Conservation (phyloP, 169 alveolate genomes). For the Eimeria brunetti region DNA sequence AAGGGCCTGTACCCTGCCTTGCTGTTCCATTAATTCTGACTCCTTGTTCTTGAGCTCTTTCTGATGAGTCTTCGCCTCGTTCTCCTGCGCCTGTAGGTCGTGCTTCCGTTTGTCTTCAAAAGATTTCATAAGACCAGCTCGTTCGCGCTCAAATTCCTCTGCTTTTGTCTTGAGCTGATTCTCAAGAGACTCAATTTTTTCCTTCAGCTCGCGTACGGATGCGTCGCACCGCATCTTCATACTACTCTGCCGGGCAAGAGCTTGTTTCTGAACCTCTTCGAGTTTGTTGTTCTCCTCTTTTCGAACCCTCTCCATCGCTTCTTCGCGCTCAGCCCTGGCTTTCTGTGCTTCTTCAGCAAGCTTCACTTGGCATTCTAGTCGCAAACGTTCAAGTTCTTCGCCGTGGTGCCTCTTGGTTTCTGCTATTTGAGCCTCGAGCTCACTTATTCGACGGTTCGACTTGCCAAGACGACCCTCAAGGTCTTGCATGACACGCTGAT, state of each 20-base stretch:
- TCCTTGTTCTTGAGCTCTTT: slow-evolving; percentile 32
- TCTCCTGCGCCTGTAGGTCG: slow-evolving; percentile 18
- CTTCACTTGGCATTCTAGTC: background rate
- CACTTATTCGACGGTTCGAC: slow-evolving; percentile 27
- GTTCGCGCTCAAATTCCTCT: slow-evolving; percentile 40
- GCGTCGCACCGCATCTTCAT: slow-evolving; percentile 70
- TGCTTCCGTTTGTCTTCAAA: slow-evolving; percentile 50
- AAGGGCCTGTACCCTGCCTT: slow-evolving; percentile 74
- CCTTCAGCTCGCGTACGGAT: slow-evolving; percentile 50
- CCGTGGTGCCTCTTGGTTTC: slow-evolving; percentile 24
- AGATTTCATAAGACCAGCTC: background rate
- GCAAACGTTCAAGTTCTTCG: slow-evolving; percentile 48
- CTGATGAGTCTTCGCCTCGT: slow-evolving; percentile 41
- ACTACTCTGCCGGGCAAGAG: slow-evolving; percentile 69
- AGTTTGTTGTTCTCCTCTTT: slow-evolving; percentile 23
- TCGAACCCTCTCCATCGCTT: slow-evolving; percentile 17
- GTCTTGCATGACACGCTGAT: background rate
- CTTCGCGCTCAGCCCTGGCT: slow-evolving; percentile 26
- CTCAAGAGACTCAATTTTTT: slow-evolving; percentile 33
- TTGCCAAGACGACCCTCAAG: slow-evolving; percentile 43
- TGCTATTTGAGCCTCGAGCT: slow-evolving; percentile 30
- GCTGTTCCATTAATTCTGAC: slow-evolving; percentile 49
- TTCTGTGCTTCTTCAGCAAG: slow-evolving; percentile 34
- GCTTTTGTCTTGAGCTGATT: slow-evolving; percentile 5
- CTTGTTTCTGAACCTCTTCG: slow-evolving; percentile 39